Evolutionary conservation across 108 stramenopile species (phyloP).

Genomic region (Nitzschia inconspicua): DNA sequence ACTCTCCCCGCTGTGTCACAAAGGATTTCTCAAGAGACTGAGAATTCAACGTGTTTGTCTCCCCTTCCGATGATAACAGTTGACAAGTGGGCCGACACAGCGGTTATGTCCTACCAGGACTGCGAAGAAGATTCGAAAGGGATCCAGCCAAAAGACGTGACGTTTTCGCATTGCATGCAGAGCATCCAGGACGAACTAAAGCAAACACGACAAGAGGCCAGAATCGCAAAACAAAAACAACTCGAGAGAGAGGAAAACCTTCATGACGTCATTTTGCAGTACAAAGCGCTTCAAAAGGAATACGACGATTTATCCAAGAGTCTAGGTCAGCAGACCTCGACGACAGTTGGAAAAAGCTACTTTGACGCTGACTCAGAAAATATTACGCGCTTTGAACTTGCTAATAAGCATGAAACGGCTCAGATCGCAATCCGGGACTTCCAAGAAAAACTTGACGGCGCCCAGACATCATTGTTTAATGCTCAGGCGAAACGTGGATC

Average conservation of each 20-base stretch:
- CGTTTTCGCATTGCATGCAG: too few relatives aligned
- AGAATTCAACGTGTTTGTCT: too few relatives aligned
- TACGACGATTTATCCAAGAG: background rate
- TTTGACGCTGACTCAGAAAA: background rate
- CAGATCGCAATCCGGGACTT: background rate
- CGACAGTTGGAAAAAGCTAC: background rate
- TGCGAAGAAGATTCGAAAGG: too few relatives aligned
- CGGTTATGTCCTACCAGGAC: too few relatives aligned
- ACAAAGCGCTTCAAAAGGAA: conserved; percentile 23
- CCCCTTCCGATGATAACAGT: background rate
- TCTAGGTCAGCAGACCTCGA: background rate
- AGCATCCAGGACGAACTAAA: conserved; percentile 9
- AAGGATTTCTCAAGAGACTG: too few relatives aligned
- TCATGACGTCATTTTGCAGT: conserved; percentile 25
- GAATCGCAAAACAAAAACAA: conserved; percentile 18
- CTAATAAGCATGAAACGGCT: background rate
- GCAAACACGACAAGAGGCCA: conserved; percentile 14
- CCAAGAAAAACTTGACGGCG: conserved; percentile 8
- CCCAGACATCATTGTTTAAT: too few relatives aligned
- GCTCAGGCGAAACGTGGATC: too few relatives aligned
- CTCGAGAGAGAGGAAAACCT: conserved; percentile 18
- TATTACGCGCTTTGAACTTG: background rate
- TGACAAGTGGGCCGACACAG: background rate
- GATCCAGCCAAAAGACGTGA: too few relatives aligned
- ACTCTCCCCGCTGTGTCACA: too few relatives aligned